Evolutionary conservation across 345 rosid species (phyloP).

Genomic region (Lepidium sativum): DNA sequence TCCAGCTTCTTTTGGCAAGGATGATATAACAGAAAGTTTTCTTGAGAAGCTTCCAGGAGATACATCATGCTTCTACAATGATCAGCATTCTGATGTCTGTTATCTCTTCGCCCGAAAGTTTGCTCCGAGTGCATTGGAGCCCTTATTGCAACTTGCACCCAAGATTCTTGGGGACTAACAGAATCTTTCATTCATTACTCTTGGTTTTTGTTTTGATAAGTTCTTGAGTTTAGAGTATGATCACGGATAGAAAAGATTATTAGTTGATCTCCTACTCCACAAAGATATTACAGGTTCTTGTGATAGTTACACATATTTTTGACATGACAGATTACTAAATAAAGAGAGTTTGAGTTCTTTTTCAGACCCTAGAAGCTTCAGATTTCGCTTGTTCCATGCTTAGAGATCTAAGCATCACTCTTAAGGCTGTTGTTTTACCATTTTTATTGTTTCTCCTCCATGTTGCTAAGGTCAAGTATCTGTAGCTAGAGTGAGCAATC

Average conservation of each 20-base stretch:
- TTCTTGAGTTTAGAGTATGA: slow-evolving; percentile 6
- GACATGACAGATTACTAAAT: slow-evolving; percentile 8
- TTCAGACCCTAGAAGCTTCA: not conserved
- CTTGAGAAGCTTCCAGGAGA: slow-evolving; percentile 41
- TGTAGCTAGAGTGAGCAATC: not conserved
- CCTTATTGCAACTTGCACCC: slow-evolving; percentile 45
- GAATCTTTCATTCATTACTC: not conserved
- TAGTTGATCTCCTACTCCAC: not conserved
- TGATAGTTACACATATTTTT: slow-evolving; percentile 3
- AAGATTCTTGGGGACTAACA: slow-evolving; percentile 41
- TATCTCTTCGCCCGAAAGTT: slow-evolving; percentile 77
- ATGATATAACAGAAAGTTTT: slow-evolving; percentile 49
- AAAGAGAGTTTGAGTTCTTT: slow-evolving; percentile 1
- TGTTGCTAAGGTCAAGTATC: not conserved
- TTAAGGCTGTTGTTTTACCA: not conserved
- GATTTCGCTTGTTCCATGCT: not conserved
- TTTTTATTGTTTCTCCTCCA: not conserved
- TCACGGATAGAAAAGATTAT: not conserved
- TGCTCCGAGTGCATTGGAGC: slow-evolving; percentile 67
- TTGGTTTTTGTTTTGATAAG: not conserved
- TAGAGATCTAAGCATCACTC: not conserved
- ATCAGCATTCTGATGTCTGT: slow-evolving; percentile 40
- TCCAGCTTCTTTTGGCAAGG: slow-evolving; percentile 66
- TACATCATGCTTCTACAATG: slow-evolving; percentile 46
- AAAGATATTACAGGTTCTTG: slow-evolving; percentile 2